Evolutionary conservation across 2,329 filamentous ascomycete species (phyloP).

Genomic region (Aspergillus flavus): DNA sequence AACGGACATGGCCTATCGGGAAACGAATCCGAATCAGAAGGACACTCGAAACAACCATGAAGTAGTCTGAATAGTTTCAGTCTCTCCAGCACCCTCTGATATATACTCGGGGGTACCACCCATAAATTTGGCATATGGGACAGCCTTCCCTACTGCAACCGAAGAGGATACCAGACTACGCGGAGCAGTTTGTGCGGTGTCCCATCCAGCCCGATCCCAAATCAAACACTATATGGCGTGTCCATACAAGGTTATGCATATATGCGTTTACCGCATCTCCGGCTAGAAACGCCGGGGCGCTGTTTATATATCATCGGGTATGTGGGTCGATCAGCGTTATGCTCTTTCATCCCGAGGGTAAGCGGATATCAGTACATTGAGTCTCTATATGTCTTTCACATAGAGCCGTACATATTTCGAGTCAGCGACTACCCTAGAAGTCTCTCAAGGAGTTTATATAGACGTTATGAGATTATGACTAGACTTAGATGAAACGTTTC

Average conservation of each 20-base stretch:
- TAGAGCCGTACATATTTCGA: background rate
- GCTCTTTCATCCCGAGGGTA: background rate
- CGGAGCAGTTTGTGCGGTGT: background rate
- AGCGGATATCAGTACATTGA: background rate
- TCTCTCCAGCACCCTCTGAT: background rate
- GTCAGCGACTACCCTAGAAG: background rate
- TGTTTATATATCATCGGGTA: background rate
- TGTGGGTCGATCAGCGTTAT: background rate
- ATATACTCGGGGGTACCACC: background rate
- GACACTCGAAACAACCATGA: conserved; percentile 33
- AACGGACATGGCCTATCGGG: conserved; percentile 15
- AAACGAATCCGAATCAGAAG: conserved; percentile 21
- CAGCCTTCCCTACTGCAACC: background rate
- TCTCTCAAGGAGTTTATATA: background rate
- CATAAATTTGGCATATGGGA: background rate
- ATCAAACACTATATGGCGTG: background rate
- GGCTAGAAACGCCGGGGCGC: background rate
- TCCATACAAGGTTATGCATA: background rate
- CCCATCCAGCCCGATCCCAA: background rate
- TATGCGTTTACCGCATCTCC: background rate
- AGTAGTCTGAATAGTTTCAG: background rate
- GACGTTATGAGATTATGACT: conserved; percentile 4
- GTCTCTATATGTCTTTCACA: background rate
- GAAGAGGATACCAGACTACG: background rate
- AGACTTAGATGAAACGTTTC: conserved; percentile 5